Percentiles rank a stretch among this genome's conserved stretches.
Conservation (phyloP, 1,284 basidiomycete species). For the Sanghuangporus sanghuang region DNA sequence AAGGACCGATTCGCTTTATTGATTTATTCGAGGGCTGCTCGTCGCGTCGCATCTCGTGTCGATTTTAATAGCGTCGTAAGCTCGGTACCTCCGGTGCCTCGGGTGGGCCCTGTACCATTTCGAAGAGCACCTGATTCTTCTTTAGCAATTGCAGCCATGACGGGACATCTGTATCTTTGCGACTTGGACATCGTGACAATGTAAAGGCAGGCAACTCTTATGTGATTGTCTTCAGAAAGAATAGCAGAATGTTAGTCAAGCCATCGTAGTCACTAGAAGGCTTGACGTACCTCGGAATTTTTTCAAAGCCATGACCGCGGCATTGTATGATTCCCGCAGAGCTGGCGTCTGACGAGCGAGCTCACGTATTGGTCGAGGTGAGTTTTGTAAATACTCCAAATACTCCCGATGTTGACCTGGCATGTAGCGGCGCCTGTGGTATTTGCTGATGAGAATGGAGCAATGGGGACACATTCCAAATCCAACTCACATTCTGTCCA, state of each 20-base stretch:
- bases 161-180: conserved; percentile 42
- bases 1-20: neutral
- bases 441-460: neutral
- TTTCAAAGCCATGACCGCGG: conserved; percentile 74
- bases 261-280: neutral
- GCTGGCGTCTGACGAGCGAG: conserved; percentile 50
- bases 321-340: conserved; percentile 73
- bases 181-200: conserved; percentile 71
- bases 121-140: conserved; percentile 28
- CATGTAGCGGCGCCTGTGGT: conserved; percentile 57
- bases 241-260: neutral
- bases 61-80: conserved; percentile 80
- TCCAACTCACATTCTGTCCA: conserved; percentile 59
- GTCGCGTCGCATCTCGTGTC: conserved; percentile 80
- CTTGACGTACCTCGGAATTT: conserved; percentile 49
- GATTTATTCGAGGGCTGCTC: conserved; percentile 37
- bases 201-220: conserved; percentile 85
- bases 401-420: conserved; percentile 72
- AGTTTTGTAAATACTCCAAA: conserved; percentile 45
- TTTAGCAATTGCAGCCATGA: conserved; percentile 50
- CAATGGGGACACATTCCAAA: neutral
- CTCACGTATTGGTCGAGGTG: conserved; percentile 50
- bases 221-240: conserved; percentile 54
- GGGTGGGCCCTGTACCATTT: conserved; percentile 38
- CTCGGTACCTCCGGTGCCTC: conserved; percentile 86